Percentiles rank a stretch among this genome's conserved stretches.
Evolutionary conservation across 2,329 filamentous ascomycete genomes (phyloP).

Genomic region (Incumbomyces lentus): DNA sequence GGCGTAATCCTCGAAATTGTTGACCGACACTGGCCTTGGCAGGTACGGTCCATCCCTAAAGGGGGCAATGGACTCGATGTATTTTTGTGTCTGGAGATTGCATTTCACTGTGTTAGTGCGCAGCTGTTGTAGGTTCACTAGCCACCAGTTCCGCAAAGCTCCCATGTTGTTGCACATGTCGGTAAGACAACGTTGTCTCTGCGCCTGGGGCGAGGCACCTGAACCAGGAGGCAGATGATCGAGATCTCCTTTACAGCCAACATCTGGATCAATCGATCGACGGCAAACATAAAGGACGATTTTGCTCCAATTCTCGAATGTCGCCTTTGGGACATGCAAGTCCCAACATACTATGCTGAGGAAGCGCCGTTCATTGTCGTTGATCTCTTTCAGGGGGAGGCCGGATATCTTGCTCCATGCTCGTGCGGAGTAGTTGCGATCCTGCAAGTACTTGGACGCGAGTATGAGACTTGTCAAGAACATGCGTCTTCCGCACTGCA

Average conservation of each 20-base stretch:
- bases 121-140: background rate
- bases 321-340: slow-evolving; percentile 78
- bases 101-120: slow-evolving; percentile 1
- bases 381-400: slow-evolving; percentile 86
- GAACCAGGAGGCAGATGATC: slow-evolving; percentile 7
- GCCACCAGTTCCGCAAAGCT: slow-evolving; percentile 5
- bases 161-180: slow-evolving; percentile 3
- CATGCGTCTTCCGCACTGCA: slow-evolving; percentile 95
- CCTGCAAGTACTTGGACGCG: slow-evolving; percentile 95
- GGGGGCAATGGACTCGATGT: background rate
- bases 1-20: background rate
- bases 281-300: slow-evolving; percentile 56
- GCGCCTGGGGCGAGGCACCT: background rate
- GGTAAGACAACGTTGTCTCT: background rate
- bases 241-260: slow-evolving; percentile 5
- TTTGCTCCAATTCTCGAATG: slow-evolving; percentile 89
- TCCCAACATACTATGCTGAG: slow-evolving; percentile 85
- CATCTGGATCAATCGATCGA: slow-evolving; percentile 11
- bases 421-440: slow-evolving; percentile 92
- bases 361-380: slow-evolving; percentile 91
- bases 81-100: background rate
- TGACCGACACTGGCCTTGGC: background rate
- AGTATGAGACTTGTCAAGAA: slow-evolving; percentile 90
- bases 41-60: background rate
- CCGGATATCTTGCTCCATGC: slow-evolving; percentile 99